Evolutionary conservation across 441 rosid genomes (phyloP), one percentile per base, ranked within the genome.

Genomic region (Euphorbia neoarborescens): DNA sequence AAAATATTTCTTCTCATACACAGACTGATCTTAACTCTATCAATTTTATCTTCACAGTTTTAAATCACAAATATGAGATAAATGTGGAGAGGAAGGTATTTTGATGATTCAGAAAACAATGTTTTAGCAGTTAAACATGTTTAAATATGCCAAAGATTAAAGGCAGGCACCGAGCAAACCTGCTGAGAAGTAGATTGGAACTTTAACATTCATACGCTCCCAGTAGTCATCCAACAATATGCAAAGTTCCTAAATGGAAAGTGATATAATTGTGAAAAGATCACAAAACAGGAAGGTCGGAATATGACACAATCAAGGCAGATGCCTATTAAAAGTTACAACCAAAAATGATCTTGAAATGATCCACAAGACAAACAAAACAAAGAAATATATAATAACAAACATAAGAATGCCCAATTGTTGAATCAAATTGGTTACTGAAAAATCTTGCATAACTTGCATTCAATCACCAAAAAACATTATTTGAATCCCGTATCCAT

Each of bases 111-210:
- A 17, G 24, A 32, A 56, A 20, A 67, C 2, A 42, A 3, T 35
- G n/a, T 44, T 40, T 64, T 15, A 61, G 25, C 8, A 56, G 35
- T n/a, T 2, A 32, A 2, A 35, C 24, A 51, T 53, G 56, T 5
- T 58, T 48, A 65, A 65, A 46, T 12, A 62, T 20, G 15, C 34
- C 46, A 20, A n/a, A 60, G 58, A 30, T 71, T 32, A 54, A 28
- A 44, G 40, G 30, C 68, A 40, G 32, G 69, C 20, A 76, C 42
- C 42, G 3, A 69, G 27, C 80, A 80, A 74, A 94, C 99, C 99
- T 78, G 97, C 86, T n/a, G 98, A 90, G 81, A 94, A 94, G 84
- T 89, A 94, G 63, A 92, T 90, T 4, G 99, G 99, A 85, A 92
- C 89, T 51, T 86, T 86, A 71, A 94, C 79, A 80, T 88, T 92